Base-by-base conservation (phyloP, 805 yeast genomes). In the Candida vartiovaarae region DNA sequence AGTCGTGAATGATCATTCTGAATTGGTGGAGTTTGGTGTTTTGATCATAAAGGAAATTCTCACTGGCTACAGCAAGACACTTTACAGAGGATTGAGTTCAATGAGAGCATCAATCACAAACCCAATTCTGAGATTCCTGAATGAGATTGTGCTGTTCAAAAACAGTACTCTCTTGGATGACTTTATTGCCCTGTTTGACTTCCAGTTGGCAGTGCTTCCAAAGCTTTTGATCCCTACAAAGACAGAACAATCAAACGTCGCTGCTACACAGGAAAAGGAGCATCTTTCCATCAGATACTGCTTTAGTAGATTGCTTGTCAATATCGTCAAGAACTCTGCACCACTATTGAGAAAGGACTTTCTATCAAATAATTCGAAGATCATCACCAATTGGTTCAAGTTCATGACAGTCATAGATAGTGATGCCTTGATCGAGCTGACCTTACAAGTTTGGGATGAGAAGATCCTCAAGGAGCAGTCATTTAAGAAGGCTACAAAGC, bases 361-460 rank as follows among this genome's bases (percentile, higher is more conserved):
- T 7, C 55, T 91, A 24, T 49, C 62, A 3, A 76, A 76, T 43
- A 72, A 75, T 43, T 68, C 75, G 40, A 81, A 77, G 56, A 67
- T 87, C 31, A 71, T 78, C 69, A 68, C 77, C 29, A 76, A 75
- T 37, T 76, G 90, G 74, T 76, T 89, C 67, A 85, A 84, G 57
- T 74, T 72, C 49, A 58, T 85, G 47, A 60, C 65, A 30, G 72
- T 72, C 36, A 62, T 68, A 24, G 95, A 88, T 57, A 65, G 78
- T 8, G 57, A 62, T 6, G 67, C 65, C 1, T 42, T 72, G 3
- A 56, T 81, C 9, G 44, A 44, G 0, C 41, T 57, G 24, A 65
- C 82, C 0, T 44, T 86, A 3, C 58, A 61, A 0, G 69, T 78
- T 26, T 64, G 87, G 45, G 75, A 70, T 15, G 56, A 63, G 1